phyloP scores from a whole-genome alignment of 169 alveolate genomes.

The Eimeria tenella region DNA sequence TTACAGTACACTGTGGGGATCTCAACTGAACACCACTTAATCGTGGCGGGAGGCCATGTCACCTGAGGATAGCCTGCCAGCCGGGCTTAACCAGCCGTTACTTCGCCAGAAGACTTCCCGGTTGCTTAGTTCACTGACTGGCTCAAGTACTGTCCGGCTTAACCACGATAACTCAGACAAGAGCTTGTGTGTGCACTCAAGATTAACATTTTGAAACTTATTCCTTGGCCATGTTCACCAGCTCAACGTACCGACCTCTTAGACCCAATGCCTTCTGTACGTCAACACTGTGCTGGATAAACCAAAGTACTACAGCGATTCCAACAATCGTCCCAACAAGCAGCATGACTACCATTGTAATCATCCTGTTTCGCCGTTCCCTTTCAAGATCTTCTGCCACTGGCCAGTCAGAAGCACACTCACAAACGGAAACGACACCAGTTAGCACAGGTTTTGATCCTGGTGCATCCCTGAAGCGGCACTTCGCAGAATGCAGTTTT shows the following conservation, averaged over 20 bases:
- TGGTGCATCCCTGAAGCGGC: background rate
- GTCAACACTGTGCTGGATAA: constrained; percentile 71
- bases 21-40: too few relatives aligned
- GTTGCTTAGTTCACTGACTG: too few relatives aligned
- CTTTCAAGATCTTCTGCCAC: constrained; percentile 65
- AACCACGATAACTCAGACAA: too few relatives aligned
- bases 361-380: constrained; percentile 37
- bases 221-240: constrained; percentile 62
- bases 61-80: too few relatives aligned
- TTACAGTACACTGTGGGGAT: too few relatives aligned
- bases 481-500: background rate
- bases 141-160: too few relatives aligned
- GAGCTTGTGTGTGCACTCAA: too few relatives aligned
- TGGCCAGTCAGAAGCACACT: constrained; percentile 19
- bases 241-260: constrained; percentile 67
- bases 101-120: too few relatives aligned
- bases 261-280: constrained; percentile 61
- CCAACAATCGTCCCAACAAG: constrained; percentile 61
- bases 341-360: constrained; percentile 42
- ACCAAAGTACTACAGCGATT: constrained; percentile 56
- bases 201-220: background rate
- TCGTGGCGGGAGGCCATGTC: too few relatives aligned
- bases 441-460: background rate
- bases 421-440: background rate
- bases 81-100: too few relatives aligned